Base-by-base conservation (phyloP, 331 rosid genomes). In the Stylosanthes scabra region DNA sequence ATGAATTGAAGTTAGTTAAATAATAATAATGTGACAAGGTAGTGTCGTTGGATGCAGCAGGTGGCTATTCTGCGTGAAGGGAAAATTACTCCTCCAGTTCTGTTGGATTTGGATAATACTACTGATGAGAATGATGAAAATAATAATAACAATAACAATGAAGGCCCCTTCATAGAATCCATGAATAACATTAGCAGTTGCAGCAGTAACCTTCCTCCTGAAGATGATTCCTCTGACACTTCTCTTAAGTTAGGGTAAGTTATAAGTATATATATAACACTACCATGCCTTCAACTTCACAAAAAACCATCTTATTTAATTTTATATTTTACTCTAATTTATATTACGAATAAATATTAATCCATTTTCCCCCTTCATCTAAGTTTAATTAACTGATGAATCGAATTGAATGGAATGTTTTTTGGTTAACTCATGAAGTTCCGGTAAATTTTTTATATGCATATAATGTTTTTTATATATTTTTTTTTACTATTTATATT, bases 191-290 rank as follows among this genome's bases (percentile, higher is more conserved):
- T 52, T 37, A 69, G 69, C 75, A 85, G 83, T 75, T 60, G 75
- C 82, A 78, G 44, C 27, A 77, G 63, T 76, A 80, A 74, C 13
- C 78, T 77, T 71, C 83, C 81, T 9, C 44, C 57, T 1, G 93
- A 84, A 14, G 84, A 79, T 20, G 86, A 82, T 31, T 54, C 81
- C 58, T 82, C 88, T 2, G 80, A 72, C 11, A 79, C 84, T 1
- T 85, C 84, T 74, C 91, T 86, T 49, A 88, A 79, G 78, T 78
- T 90, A 51, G 91, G 93, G 96, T 90, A 66, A 83, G 88, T 12
- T 12, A 34, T 34, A 3, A 34, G 4, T 34, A 34, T 20, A 34
- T 34, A 34, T 34, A 34, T 31, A 11, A 51, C 51, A 3, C 9
- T 1, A 49, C 0, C 60, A 67, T 8, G 52, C 49, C 37, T 27